These are phyloP conservation scores for Blastobotrys malaysiensis DNA, from an alignment of 1,139 yeast genomes.

Conservation along the genomic window DNA sequence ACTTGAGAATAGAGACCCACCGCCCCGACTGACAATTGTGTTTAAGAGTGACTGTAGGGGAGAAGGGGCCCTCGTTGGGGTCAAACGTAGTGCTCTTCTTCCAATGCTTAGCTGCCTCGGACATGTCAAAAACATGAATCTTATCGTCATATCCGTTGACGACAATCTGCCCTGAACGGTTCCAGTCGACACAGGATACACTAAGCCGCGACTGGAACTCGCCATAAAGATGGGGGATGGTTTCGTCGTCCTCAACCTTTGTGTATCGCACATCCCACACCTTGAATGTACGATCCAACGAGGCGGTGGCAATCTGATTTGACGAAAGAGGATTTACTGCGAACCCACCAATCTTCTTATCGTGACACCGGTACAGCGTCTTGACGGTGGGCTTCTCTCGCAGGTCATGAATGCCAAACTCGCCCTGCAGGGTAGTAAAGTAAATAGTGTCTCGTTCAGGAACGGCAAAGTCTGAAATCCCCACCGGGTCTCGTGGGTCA, in stretches of 20 bases:
- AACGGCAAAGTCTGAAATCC: slow-evolving; percentile 48
- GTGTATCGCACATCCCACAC: slow-evolving; percentile 75
- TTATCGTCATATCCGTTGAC: slow-evolving; percentile 93
- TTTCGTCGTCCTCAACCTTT: slow-evolving; percentile 34
- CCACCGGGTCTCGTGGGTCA: slow-evolving; percentile 28
- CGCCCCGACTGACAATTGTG: slow-evolving; percentile 96
- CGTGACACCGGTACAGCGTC: slow-evolving; percentile 54
- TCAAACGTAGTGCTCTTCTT: slow-evolving; percentile 19
- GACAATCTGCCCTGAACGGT: slow-evolving; percentile 64
- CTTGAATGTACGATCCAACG: slow-evolving; percentile 76
- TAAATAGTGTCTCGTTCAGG: slow-evolving; percentile 53
- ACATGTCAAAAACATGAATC: slow-evolving; percentile 52
- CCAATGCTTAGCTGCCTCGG: slow-evolving; percentile 14
- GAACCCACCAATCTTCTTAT: slow-evolving; percentile 88
- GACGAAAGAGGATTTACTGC: slow-evolving; percentile 60
- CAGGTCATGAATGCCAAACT: slow-evolving; percentile 64
- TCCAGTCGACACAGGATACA: slow-evolving; percentile 85
- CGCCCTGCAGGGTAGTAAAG: slow-evolving; percentile 74
- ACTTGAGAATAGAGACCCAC: slow-evolving; percentile 89
- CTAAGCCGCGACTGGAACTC: slow-evolving; percentile 69
- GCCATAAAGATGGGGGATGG: slow-evolving; percentile 53
- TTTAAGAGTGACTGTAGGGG: slow-evolving; percentile 56
- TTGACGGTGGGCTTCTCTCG: slow-evolving; percentile 38
- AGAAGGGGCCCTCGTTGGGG: slow-evolving; percentile 31
- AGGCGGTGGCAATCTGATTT: slow-evolving; percentile 72